Conservation (phyloP, 306 rosid genomes). For the Rosa persica region DNA sequence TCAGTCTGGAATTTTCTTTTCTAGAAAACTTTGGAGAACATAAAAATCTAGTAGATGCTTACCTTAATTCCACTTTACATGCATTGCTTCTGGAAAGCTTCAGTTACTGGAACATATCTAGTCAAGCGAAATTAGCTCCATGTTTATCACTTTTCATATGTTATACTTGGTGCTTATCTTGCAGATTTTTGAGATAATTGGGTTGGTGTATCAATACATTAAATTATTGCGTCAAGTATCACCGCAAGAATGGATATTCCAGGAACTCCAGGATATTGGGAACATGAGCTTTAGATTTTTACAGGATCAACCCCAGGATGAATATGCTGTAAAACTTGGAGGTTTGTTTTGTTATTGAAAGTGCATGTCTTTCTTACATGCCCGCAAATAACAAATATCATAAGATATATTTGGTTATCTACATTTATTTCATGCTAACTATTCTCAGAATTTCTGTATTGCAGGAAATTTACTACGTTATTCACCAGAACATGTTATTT, state of each 20-base stretch:
- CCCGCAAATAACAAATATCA: background rate
- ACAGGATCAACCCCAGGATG: conserved; percentile 95
- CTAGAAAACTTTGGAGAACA: conserved; percentile 15
- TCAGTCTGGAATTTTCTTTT: conserved; percentile 30
- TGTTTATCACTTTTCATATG: conserved; percentile 22
- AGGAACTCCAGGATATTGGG: conserved; percentile 86
- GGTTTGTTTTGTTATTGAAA: conserved; percentile 36
- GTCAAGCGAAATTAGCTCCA: conserved; percentile 3
- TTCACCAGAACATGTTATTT: conserved; percentile 80
- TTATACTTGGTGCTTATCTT: conserved; percentile 21
- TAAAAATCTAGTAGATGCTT: conserved; percentile 10
- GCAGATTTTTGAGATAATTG: conserved; percentile 83
- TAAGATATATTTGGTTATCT: background rate
- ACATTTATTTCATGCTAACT: conserved; percentile 12
- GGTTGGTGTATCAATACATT: conserved; percentile 79
- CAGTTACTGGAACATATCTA: conserved; percentile 8
- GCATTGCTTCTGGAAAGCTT: conserved; percentile 22
- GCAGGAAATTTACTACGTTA: conserved; percentile 75
- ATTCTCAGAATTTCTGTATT: conserved; percentile 27
- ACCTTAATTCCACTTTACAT: background rate
- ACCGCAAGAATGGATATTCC: conserved; percentile 94
- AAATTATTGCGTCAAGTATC: conserved; percentile 60
- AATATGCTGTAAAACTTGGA: conserved; percentile 92
- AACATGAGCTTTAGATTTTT: conserved; percentile 92
- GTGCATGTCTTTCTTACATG: background rate